These are phyloP conservation scores for Xylariaceae sp. DNA, from an alignment of 2,329 filamentous ascomycete species.

Conservation along the genomic window DNA sequence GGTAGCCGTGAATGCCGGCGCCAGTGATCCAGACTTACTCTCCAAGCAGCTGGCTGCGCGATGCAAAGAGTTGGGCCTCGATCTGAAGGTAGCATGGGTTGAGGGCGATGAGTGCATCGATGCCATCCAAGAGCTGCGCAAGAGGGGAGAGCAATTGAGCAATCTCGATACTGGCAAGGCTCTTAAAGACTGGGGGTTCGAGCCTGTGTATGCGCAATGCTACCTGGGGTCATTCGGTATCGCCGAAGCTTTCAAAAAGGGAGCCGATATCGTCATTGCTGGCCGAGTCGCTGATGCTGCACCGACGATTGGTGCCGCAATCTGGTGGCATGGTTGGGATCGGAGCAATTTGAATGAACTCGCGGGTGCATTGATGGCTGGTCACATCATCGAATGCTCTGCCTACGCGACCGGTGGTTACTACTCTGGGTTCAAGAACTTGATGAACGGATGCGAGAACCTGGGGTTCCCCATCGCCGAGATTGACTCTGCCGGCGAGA, in stretches of 20 bases:
- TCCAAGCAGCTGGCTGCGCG: not conserved
- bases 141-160: not conserved
- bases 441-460: not conserved
- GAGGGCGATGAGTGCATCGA: conserved; percentile 4
- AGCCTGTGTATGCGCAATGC: conserved; percentile 4
- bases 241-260: conserved; percentile 30
- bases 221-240: conserved; percentile 29
- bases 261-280: conserved; percentile 37
- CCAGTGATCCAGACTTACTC: not conserved
- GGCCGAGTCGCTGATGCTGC: conserved; percentile 22
- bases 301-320: conserved; percentile 1
- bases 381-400: conserved; percentile 44
- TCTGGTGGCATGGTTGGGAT: conserved; percentile 5
- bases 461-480: not conserved
- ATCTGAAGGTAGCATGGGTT: conserved; percentile 1
- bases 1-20: not conserved
- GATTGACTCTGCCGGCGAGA: not conserved
- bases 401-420: conserved; percentile 46
- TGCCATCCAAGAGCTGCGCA: not conserved
- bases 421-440: conserved; percentile 42
- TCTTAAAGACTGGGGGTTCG: conserved; percentile 4
- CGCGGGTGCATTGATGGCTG: conserved; percentile 13
- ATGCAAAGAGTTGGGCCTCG: not conserved
- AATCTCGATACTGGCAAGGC: conserved; percentile 1
- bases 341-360: conserved; percentile 4